Evolutionary conservation across 2,329 filamentous ascomycete species (phyloP).

Genomic region (Alternaria gaisen): DNA sequence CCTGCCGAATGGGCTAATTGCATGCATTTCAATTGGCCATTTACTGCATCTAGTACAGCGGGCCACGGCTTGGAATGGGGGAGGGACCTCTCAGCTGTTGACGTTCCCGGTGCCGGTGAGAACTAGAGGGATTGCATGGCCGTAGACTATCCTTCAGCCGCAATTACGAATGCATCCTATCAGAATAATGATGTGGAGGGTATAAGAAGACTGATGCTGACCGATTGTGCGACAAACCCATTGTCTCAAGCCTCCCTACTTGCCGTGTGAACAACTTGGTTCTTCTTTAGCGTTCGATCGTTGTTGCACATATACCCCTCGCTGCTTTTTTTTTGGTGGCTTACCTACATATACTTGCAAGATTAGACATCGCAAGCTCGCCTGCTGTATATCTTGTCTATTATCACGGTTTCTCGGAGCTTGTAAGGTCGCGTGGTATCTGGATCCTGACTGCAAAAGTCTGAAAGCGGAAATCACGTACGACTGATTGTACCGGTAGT

Average conservation of each 20-base stretch:
- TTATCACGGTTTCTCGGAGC: background rate
- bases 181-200: background rate
- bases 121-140: background rate
- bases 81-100: background rate
- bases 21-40: background rate
- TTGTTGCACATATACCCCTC: constrained; percentile 9
- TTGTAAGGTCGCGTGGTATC: background rate
- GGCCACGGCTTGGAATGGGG: background rate
- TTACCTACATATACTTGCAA: constrained; percentile 1
- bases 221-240: background rate
- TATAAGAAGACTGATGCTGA: background rate
- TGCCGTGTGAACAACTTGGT: background rate
- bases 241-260: background rate
- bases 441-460: background rate
- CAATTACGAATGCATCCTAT: background rate
- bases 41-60: background rate
- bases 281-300: background rate
- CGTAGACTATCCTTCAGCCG: background rate
- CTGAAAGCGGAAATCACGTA: background rate
- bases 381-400: background rate
- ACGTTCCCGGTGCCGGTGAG: background rate
- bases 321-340: constrained; percentile 7
- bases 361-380: background rate
- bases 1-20: constrained; percentile 1
- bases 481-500: background rate